phyloP scores from a whole-genome alignment of 2,329 filamentous ascomycete genomes.

The Boeremia exigua region DNA sequence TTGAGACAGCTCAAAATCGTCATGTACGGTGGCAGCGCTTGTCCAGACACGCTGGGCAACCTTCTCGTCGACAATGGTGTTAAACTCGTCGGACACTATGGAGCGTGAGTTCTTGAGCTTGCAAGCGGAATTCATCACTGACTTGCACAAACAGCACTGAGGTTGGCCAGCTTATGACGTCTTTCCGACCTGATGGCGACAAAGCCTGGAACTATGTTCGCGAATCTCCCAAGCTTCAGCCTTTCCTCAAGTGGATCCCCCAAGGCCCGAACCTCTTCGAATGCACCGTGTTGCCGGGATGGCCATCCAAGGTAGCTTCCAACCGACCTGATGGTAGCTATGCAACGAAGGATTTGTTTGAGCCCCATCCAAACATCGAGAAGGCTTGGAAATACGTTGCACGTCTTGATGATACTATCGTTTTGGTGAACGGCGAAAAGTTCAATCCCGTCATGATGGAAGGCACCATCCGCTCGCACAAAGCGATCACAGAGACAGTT shows the following conservation, averaged over 20 bases:
- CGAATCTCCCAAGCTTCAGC: conserved; percentile 48
- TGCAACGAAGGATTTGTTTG: conserved; percentile 53
- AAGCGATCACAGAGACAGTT: conserved; percentile 61
- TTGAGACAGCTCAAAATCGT: too few relatives aligned
- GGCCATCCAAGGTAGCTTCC: conserved; percentile 44
- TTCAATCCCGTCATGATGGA: conserved; percentile 59
- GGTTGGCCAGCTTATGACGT: conserved; percentile 69
- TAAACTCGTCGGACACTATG: conserved; percentile 64
- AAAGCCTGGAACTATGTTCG: conserved; percentile 67
- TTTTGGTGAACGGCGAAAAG: conserved; percentile 59
- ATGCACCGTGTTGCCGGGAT: conserved; percentile 44
- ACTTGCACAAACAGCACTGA: conserved; percentile 59
- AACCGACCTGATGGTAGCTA: conserved; percentile 30
- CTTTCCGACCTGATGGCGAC: conserved; percentile 60
- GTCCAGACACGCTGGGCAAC: conserved; percentile 64
- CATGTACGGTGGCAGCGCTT: too few relatives aligned
- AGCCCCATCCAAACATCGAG: conserved; percentile 51
- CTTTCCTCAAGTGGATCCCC: conserved; percentile 51
- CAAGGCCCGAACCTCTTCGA: conserved; percentile 51
- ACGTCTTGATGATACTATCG: conserved; percentile 56
- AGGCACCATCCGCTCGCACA: conserved; percentile 59
- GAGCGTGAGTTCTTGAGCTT: conserved; percentile 51
- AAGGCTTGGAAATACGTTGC: conserved; percentile 56
- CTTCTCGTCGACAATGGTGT: conserved; percentile 59
- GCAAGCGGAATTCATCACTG: neutral